phyloP scores from a whole-genome alignment of 169 alveolate species.

The Plasmodium blacklocki region DNA sequence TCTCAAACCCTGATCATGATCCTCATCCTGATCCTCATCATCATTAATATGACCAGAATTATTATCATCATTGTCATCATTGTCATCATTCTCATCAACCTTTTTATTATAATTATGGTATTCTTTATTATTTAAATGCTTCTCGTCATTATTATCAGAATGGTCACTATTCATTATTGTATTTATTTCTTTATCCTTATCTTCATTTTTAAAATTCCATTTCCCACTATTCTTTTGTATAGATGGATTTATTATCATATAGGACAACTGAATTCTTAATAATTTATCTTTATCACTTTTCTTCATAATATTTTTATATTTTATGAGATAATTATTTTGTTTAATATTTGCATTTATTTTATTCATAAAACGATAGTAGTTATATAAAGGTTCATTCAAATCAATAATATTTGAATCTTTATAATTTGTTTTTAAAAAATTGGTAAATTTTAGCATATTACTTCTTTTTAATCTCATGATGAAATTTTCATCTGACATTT shows the following conservation, averaged over 20 bases:
- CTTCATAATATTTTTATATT: conserved; percentile 50
- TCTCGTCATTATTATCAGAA: background rate
- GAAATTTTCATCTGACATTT: conserved; percentile 4
- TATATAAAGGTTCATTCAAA: conserved; percentile 42
- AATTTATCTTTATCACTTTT: conserved; percentile 69
- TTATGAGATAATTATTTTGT: conserved; percentile 16
- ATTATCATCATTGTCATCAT: background rate
- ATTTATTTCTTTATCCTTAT: conserved; percentile 9
- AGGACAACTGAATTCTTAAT: conserved; percentile 52
- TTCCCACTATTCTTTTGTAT: conserved; percentile 73
- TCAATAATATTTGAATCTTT: conserved; percentile 29
- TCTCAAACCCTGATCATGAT: no score
- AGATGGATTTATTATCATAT: conserved; percentile 72
- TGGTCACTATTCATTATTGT: background rate
- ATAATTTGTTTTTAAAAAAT: conserved; percentile 17
- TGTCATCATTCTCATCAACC: background rate
- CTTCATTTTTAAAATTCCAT: conserved; percentile 71
- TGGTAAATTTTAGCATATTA: conserved; percentile 70
- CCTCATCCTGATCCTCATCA: background rate
- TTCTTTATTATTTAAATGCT: background rate
- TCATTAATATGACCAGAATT: background rate
- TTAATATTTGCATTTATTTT: conserved; percentile 70
- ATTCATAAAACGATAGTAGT: conserved; percentile 59
- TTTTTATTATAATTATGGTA: background rate
- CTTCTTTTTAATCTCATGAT: conserved; percentile 33